These are phyloP conservation scores for Sporothrix mexicana DNA, from an alignment of 2,329 filamentous ascomycete genomes.

Conservation along the genomic window DNA sequence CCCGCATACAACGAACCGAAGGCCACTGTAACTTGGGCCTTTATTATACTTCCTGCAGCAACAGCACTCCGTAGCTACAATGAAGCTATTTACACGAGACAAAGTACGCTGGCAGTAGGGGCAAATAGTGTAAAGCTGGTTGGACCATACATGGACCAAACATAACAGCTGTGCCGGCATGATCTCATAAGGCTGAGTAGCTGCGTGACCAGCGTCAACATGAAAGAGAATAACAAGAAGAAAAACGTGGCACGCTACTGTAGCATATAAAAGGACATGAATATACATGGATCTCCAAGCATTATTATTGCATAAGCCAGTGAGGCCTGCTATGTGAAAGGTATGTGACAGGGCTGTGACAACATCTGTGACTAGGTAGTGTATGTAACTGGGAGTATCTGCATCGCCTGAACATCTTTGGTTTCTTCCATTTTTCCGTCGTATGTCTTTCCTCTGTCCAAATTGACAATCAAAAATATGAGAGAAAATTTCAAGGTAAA, in stretches of 20 bases:
- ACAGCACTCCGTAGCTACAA: too few relatives aligned
- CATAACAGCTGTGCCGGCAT: too few relatives aligned
- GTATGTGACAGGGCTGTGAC: not conserved
- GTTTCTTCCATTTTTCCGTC: constrained; percentile 4
- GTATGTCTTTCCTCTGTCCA: not conserved
- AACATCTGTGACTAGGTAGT: constrained; percentile 7
- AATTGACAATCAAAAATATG: not conserved
- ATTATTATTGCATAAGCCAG: not conserved
- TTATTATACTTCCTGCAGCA: not conserved
- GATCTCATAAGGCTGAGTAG: too few relatives aligned
- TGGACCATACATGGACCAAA: too few relatives aligned
- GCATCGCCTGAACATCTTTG: not conserved
- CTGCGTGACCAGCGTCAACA: too few relatives aligned
- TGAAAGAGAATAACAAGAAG: too few relatives aligned
- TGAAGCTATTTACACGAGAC: too few relatives aligned
- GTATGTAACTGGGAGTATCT: constrained; percentile 8
- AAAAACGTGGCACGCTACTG: not conserved
- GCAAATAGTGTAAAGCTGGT: too few relatives aligned
- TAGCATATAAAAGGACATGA: not conserved
- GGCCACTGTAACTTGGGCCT: not conserved
- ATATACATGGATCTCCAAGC: not conserved
- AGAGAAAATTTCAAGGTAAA: not conserved
- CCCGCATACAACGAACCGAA: constrained; percentile 9
- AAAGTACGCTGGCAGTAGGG: too few relatives aligned
- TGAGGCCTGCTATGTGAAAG: not conserved